phyloP scores from a whole-genome alignment of 2,329 filamentous ascomycete genomes.

The Neoarthrinium moseri region DNA sequence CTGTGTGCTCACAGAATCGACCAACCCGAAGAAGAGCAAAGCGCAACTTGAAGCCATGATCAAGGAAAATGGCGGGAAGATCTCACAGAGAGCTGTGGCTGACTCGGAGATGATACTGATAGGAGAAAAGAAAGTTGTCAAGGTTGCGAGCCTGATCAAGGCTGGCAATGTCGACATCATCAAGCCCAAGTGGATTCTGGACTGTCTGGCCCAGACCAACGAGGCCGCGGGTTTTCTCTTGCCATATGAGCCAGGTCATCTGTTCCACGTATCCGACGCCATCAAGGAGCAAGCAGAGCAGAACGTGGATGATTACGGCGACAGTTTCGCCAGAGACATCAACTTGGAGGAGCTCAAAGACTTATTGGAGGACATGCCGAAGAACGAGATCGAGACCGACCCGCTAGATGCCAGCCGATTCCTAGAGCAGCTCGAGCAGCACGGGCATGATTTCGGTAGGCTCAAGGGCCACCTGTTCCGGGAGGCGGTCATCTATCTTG shows the following conservation, averaged over 20 bases:
- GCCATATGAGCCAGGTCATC: constrained; percentile 59
- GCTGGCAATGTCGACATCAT: constrained; percentile 69
- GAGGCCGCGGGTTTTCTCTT: constrained; percentile 55
- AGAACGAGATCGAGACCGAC: constrained; percentile 36
- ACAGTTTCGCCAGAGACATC: constrained; percentile 77
- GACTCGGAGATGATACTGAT: constrained; percentile 66
- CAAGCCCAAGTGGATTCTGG: constrained; percentile 77
- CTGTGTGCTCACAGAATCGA: constrained; percentile 77
- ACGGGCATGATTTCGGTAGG: constrained; percentile 51
- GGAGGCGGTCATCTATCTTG: constrained; percentile 41
- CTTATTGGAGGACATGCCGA: constrained; percentile 50
- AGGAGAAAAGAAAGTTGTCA: constrained; percentile 77
- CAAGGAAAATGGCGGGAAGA: constrained; percentile 77
- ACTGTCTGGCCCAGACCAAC: constrained; percentile 65
- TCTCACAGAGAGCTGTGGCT: constrained; percentile 71
- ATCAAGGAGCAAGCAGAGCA: constrained; percentile 52
- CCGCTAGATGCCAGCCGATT: constrained; percentile 46
- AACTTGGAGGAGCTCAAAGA: constrained; percentile 59
- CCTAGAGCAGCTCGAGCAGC: constrained; percentile 53
- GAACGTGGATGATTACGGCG: constrained; percentile 74
- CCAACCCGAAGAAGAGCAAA: constrained; percentile 74
- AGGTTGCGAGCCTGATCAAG: constrained; percentile 81
- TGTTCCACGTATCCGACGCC: constrained; percentile 67
- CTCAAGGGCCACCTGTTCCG: constrained; percentile 54
- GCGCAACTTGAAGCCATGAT: constrained; percentile 76